These are phyloP conservation scores for Ustilago curta DNA, from an alignment of 1,284 basidiomycete species.

Conservation along the genomic window DNA sequence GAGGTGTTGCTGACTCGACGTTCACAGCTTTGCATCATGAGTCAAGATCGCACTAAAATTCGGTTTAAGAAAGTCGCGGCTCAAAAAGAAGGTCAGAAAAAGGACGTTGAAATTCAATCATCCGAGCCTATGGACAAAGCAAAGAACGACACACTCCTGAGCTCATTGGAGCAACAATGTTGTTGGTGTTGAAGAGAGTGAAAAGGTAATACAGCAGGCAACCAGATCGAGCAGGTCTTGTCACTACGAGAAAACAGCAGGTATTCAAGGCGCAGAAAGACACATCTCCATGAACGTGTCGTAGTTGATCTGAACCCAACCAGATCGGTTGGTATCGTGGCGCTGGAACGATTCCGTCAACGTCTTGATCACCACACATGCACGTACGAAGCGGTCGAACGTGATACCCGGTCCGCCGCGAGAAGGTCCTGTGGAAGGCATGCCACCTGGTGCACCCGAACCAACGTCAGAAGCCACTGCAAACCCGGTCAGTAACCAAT, in stretches of 20 bases:
- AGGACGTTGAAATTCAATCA: no score
- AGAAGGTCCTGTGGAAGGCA: slow-evolving; percentile 29
- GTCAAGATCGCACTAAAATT: no score
- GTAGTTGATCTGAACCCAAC: slow-evolving; percentile 54
- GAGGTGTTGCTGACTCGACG: no score
- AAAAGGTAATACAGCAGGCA: no score
- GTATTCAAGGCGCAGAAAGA: slow-evolving; percentile 49
- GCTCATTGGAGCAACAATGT: no score
- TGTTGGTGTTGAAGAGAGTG: no score
- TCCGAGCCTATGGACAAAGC: no score
- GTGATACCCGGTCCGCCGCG: slow-evolving; percentile 37
- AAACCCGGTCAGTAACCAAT: slow-evolving; percentile 20
- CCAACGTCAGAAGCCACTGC: slow-evolving; percentile 28
- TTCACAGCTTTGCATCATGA: no score
- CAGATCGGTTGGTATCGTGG: slow-evolving; percentile 45
- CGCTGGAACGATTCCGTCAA: slow-evolving; percentile 60
- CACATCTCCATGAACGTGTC: slow-evolving; percentile 56
- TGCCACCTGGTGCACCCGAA: slow-evolving; percentile 34
- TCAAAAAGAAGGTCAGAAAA: no score
- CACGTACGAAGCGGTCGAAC: slow-evolving; percentile 59
- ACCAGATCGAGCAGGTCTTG: no score
- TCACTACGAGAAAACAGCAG: not conserved
- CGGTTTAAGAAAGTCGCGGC: no score
- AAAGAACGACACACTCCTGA: no score
- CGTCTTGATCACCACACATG: slow-evolving; percentile 61